Evolutionary conservation across 1,139 yeast genomes (phyloP), one percentile per base, ranked within the genome.

Genomic region (Hansenula anomala): DNA sequence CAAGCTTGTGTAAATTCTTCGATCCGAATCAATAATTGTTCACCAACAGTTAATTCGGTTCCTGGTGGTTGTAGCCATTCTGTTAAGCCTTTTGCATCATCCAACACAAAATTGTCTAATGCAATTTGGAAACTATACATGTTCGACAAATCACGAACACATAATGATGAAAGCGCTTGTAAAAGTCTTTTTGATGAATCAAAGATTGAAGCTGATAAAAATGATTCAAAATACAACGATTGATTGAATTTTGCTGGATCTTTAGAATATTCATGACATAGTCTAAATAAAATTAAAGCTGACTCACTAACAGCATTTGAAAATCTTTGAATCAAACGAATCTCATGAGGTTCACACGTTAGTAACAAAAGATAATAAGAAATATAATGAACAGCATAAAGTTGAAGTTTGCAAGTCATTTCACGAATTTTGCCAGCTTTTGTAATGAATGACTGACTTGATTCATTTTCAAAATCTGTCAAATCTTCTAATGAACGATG

Each of bases 331-430:
- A 38, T 34, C 15, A 46, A 8, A 12, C 34, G 40, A 3, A 37
- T 16, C 16, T 60, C 60, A 5, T 43, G 36, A 6, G 44, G 24
- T 4, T 47, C 52, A 36, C 58, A 55, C 4, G 61, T 50, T 24
- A 55, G 36, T 46, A 54, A 45, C 28, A 61, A 38, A 14, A 62
- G 45, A 37, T 47, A 58, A 36, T 56, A 39, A 28, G 51, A 45
- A 13, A 48, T 42, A 5, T 54, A 45, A 30, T 53, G 43, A 10
- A 50, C 25, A 16, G 38, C 35, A 23, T 46, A 46, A 4, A 59
- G 38, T 1, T 33, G 39, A 12, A 56, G 12, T 36, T 60, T 54
- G 18, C 49, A 23, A 2, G 39, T 29, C 20, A 56, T 44, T 30
- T 59, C 63, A 15, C 40, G 45, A n/a, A 56, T 43, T 36, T 52